These are phyloP conservation scores for Tetrahymena malaccensis DNA, from an alignment of 73 alveolate species.

Conservation along the genomic window DNA sequence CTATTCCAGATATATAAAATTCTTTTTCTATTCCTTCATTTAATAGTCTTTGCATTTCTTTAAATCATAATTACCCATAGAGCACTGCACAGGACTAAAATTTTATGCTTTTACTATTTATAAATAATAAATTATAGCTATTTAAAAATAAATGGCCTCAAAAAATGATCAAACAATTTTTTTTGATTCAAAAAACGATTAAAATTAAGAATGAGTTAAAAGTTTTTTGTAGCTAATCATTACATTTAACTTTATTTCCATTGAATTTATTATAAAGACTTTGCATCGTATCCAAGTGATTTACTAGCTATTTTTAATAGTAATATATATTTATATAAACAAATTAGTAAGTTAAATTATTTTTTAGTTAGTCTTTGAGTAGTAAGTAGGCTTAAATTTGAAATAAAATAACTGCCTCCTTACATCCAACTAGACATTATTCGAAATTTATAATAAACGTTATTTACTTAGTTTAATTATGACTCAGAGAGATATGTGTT, in stretches of 20 bases:
- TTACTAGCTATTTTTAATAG: neutral
- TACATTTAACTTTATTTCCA: neutral
- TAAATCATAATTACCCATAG: neutral
- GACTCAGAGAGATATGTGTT: neutral
- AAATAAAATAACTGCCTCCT: neutral
- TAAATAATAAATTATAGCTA: no score
- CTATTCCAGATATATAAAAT: neutral
- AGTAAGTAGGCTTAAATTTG: neutral
- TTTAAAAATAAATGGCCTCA: no score
- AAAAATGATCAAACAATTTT: no score
- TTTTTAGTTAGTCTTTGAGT: neutral
- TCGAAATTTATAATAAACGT: no score
- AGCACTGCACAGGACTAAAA: neutral
- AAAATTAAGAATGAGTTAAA: no score
- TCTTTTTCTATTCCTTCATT: neutral
- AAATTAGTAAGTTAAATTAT: neutral
- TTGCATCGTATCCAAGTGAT: neutral
- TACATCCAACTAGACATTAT: neutral
- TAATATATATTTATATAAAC: no score
- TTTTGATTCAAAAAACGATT: no score
- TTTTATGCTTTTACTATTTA: neutral
- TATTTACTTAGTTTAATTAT: neutral
- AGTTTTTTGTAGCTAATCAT: neutral
- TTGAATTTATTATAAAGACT: neutral
- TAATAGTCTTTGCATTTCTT: neutral